Conservation (phyloP, 2,329 filamentous ascomycete species). For the Ilyonectria mors-panacis region DNA sequence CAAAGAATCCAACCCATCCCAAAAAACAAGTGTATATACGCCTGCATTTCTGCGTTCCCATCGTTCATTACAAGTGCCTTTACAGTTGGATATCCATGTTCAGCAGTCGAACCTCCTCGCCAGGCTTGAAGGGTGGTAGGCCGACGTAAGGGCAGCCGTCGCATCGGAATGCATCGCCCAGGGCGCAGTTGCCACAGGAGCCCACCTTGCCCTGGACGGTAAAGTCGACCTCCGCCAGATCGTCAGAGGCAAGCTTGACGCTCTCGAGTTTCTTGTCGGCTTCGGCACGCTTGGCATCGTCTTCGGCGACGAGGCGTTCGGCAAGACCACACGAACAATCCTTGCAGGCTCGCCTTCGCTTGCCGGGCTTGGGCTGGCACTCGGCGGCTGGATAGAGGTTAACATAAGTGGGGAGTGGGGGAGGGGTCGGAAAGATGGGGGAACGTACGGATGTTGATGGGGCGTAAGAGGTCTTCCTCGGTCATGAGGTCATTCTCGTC, state of each 20-base stretch:
- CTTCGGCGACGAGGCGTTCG: constrained; percentile 88
- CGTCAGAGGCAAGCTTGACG: constrained; percentile 80
- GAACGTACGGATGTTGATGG: constrained; percentile 82
- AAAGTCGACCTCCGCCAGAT: constrained; percentile 91
- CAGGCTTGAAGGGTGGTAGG: constrained; percentile 95
- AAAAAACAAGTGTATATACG: constrained; percentile 43
- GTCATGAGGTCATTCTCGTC: constrained; percentile 91
- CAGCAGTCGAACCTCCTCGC: constrained; percentile 90
- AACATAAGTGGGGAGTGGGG: constrained; percentile 2
- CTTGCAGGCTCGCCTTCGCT: constrained; percentile 94
- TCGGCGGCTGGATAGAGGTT: constrained; percentile 73
- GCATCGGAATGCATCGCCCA: constrained; percentile 91
- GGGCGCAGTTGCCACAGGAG: constrained; percentile 92
- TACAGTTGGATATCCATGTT: constrained; percentile 90
- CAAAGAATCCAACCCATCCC: constrained; percentile 37
- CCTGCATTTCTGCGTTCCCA: constrained; percentile 41
- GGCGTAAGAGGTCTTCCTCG: constrained; percentile 85
- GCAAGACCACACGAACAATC: constrained; percentile 97
- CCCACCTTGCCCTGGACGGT: constrained; percentile 98
- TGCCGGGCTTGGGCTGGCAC: constrained; percentile 88
- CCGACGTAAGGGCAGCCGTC: constrained; percentile 86
- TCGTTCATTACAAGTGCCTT: constrained; percentile 34
- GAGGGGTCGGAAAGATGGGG: constrained; percentile 25
- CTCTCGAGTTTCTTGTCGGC: constrained; percentile 76
- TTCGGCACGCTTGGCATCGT: constrained; percentile 78